A percentile compares a stretch with the other conserved stretches of the same genome.
Conservation (phyloP, 140 eudicot species). For the Oenanthe javanica region DNA sequence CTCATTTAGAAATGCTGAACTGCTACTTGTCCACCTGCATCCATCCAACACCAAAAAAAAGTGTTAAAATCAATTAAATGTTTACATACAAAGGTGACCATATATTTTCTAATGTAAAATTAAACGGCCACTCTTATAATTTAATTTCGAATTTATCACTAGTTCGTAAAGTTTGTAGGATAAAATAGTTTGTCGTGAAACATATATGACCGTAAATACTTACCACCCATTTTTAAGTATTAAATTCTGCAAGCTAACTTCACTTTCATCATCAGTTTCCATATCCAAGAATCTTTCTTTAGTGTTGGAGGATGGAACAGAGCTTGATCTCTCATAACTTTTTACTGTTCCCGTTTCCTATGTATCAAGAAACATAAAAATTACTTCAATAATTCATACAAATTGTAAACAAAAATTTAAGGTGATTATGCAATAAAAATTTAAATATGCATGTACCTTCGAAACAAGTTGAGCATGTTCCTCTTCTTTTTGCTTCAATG, state of each 20-base stretch:
- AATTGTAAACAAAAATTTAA: too few species aligned
- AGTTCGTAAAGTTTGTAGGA: too few species aligned
- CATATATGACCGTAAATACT: not conserved
- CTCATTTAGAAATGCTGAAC: conserved; percentile 68
- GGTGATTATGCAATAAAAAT: too few species aligned
- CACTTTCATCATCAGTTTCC: not conserved
- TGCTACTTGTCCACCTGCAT: conserved; percentile 72
- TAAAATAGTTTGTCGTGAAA: conserved; percentile 1
- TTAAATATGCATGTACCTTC: conserved; percentile 7
- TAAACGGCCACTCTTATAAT: too few species aligned
- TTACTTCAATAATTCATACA: too few species aligned
- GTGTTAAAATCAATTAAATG: too few species aligned
- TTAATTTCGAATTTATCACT: too few species aligned
- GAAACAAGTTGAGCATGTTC: conserved; percentile 48
- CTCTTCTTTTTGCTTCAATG: conserved; percentile 44
- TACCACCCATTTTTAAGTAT: conserved; percentile 33
- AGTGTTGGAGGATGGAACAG: not conserved
- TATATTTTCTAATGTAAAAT: too few species aligned
- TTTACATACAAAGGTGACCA: too few species aligned
- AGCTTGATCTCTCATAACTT: not conserved
- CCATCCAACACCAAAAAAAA: not conserved
- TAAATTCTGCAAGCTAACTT: conserved; percentile 8
- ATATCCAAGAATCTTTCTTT: not conserved
- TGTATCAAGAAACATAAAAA: not conserved
- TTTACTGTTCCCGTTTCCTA: not conserved